These are phyloP conservation scores for Ramaria sp. DNA, from an alignment of 768 basidiomycete genomes.

Conservation along the genomic window DNA sequence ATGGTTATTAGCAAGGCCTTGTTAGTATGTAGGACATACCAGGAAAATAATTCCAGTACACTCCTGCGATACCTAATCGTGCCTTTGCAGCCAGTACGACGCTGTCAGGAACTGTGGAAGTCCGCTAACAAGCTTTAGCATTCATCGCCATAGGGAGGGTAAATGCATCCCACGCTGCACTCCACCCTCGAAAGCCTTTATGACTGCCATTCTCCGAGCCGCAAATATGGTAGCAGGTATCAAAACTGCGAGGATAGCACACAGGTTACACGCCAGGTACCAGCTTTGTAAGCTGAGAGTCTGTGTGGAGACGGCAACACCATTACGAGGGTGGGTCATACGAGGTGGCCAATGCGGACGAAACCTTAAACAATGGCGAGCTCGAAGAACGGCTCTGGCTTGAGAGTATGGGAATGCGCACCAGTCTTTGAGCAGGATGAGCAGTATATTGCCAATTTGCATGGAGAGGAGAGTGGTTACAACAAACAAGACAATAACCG, in stretches of 20 bases:
- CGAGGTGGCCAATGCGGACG: not conserved
- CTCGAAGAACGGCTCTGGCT: too few species aligned
- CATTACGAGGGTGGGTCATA: not conserved
- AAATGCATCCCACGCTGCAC: not conserved
- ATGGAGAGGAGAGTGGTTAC: not conserved
- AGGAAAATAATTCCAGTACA: constrained; percentile 2
- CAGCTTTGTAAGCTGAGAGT: not conserved
- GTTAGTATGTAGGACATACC: not conserved
- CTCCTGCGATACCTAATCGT: not conserved
- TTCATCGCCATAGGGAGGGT: not conserved
- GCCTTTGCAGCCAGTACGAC: not conserved
- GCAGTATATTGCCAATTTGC: not conserved
- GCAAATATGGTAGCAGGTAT: not conserved
- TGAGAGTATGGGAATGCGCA: not conserved
- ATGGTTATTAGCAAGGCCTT: not conserved
- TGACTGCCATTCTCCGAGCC: not conserved
- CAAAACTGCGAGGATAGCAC: not conserved
- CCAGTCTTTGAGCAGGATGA: not conserved
- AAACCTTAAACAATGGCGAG: not conserved
- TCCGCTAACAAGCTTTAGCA: not conserved
- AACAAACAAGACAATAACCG: not conserved
- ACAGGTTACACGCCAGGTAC: not conserved
- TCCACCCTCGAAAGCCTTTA: not conserved
- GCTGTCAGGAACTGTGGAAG: not conserved
- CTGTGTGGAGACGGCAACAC: not conserved